Evolutionary conservation across 2,329 filamentous ascomycete genomes (phyloP), one percentile per base, ranked within the genome.

Genomic region (Purpureocillium takamizusanense): DNA sequence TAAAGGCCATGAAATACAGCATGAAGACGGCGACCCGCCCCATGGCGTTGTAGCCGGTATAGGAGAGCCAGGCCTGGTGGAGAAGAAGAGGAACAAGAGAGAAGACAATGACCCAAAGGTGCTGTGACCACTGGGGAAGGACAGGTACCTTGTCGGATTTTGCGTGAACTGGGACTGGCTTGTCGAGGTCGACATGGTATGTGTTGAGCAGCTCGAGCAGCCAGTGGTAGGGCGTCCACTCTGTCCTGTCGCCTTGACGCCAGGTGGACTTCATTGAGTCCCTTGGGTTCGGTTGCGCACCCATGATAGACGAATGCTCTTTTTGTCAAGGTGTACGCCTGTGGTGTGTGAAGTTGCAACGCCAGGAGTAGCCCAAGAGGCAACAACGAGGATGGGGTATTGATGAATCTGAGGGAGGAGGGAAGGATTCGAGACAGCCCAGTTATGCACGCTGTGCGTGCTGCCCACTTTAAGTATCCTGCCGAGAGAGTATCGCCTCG

Each of bases 211-310:
- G 30, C 31, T 63, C 55, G 18, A 59, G 46, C 10, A 60, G 39
- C 51, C 49, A 55, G 42, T 63, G 60, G 31, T 46, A 42, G 5
- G 47, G 4, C 5, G 47, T 55, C 61, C 61, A 65, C 4, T 48
- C 28, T 14, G 42, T 42, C 17, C 41, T 48, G 42, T 56, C 53
- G 16, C 38, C 41, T 6, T 29, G 31, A 4, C 54, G 54, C 61
- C 61, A 65, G 7, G 61, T 63, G 4, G 61, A 61, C 50, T 62
- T 63, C 52, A 65, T 64, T 9, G 59, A 62, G 46, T 64, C 59
- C 35, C 54, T 57, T 15, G 32, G 39, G 31, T 33, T 35, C 28
- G 38, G 35, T 23, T 31, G 40, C 29, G 33, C 29, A 18, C 14
- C 31, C 41, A 35, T 36, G 4, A 4, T 32, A 12, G 30, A 18